Base-by-base conservation (phyloP, 129 eudicot species). In the Escallonia herrerae region DNA sequence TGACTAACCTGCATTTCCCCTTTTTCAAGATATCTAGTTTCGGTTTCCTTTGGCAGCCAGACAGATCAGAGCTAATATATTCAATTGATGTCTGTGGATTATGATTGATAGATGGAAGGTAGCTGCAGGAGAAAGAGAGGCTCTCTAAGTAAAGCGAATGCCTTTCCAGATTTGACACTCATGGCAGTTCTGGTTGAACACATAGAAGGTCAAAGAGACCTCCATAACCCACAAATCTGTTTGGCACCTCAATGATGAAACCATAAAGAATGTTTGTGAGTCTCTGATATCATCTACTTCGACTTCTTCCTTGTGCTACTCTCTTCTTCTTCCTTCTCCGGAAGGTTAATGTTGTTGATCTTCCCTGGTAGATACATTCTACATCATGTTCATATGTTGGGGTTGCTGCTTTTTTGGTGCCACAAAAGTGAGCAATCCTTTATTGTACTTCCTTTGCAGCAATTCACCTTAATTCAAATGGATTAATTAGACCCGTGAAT, bases 341-440 rank as follows among this genome's bases (percentile, higher is more conserved):
- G 7, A 50, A 7, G 6, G 9, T 38, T 40, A 2, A 9, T 11
- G 14, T 37, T 43, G 33, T 4, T 58, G 15, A 42, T 50, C 15
- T 68, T 7, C 4, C 15, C 40, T 43, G 54, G 63, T 46, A 90
- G 97, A 90, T 72, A 81, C 91, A 9, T 77, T 90, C 39, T 90
- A 90, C 82, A 87, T 87, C 69, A 90, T 90, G 97, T 90, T 90
- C 73, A 90, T 93, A 2, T 67, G 71, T 60, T 90, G 97, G 95
- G 95, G 97, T 22, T 90, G 97, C 63, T 90, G 95, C 64, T 84
- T 90, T 86, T 90, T 87, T 61, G 90, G 97, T 72, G 60, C 97
- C 12, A 80, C 90, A 56, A 87, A 87, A 77, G 97, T 90, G 72
- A 75, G 76, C 14, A 69, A 3, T 39, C 33, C 43, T 56, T 12